Base-by-base conservation (phyloP, 768 basidiomycete genomes). In the Auriscalpium microsporum region DNA sequence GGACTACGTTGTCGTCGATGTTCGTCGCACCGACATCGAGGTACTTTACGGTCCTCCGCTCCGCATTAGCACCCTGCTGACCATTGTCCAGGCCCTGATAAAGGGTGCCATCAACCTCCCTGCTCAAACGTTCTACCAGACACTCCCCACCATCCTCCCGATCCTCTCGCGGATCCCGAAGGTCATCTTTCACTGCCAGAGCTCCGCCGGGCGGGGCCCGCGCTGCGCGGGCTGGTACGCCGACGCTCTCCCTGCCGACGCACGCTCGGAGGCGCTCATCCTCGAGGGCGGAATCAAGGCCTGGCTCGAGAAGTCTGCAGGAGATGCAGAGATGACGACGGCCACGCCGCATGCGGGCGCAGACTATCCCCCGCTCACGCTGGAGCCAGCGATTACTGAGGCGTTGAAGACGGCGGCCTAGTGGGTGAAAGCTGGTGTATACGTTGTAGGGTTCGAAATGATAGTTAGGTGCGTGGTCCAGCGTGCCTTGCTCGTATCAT, bases 41-140 rank as follows among this genome's bases (percentile, higher is more conserved):
- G 72, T 74, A 16, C 34, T 8, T 36, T 48, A 16, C 9, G 21
- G 10, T 35, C 14, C n/a, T 21, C 17, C 21, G 21, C 21, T 21
- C 14, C 8, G 44, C 23, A 33, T 8, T 1, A 53, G 17, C n/a
- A 36, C 8, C 21, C 23, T 13, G 28, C 13, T 13, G 11, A 37
- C 48, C 50, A 46, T 45, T 45, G 45, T 14, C 46, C 57, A 62
- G 48, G 64, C 56, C 21, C 56, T 68, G 51, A 66, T 74, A 55
- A 63, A 59, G 1, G 66, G 67, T 17, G 73, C 73, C 1, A 66
- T 76, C 56, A 77, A 76, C 62, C 66, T 76, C 1, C 75, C 76
- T 10, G 76, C 74, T 0, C 74, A 77, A 45, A 71, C 74, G 1
- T 73, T 76, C 64, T 67, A 72, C 52, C 69, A 66, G 16, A 69